phyloP scores from a whole-genome alignment of 106 monocot species.

The Phalaenopsis aphrodite region DNA sequence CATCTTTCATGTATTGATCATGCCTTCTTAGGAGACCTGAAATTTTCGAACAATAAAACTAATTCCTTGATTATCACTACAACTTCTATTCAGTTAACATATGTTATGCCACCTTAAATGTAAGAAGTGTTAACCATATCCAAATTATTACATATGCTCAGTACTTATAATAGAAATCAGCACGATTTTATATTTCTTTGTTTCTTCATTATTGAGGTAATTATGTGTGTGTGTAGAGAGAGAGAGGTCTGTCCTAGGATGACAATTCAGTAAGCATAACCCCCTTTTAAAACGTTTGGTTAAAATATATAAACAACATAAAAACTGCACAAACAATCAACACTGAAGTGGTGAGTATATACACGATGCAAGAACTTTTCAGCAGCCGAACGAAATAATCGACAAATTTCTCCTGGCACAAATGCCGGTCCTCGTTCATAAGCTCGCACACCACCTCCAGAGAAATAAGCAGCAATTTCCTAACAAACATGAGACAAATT shows the following conservation, averaged over 20 bases:
- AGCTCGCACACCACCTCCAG: constrained; percentile 72
- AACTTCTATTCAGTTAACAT: too few species aligned
- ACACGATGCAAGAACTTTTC: constrained; percentile 82
- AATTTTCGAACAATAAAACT: too few species aligned
- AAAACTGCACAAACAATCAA: neutral
- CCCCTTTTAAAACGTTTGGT: neutral
- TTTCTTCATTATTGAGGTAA: neutral
- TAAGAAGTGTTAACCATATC: too few species aligned
- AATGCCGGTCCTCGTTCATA: constrained; percentile 91
- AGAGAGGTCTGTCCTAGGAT: neutral
- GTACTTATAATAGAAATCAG: too few species aligned
- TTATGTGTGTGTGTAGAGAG: neutral
- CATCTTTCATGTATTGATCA: too few species aligned
- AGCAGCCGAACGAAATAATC: constrained; percentile 72
- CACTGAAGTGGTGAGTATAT: constrained; percentile 9
- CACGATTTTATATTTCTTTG: neutral
- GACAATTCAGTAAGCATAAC: neutral
- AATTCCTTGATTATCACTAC: too few species aligned
- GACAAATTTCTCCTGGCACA: constrained; percentile 91
- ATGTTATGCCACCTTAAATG: too few species aligned
- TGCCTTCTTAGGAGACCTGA: too few species aligned
- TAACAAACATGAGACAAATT: constrained; percentile 13
- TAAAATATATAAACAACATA: neutral
- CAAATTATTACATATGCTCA: too few species aligned
- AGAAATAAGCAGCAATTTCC: constrained; percentile 96